Evolutionary conservation across 345 rosid species (phyloP), one percentile per base, ranked within the genome.

Genomic region (Salix purpurea): DNA sequence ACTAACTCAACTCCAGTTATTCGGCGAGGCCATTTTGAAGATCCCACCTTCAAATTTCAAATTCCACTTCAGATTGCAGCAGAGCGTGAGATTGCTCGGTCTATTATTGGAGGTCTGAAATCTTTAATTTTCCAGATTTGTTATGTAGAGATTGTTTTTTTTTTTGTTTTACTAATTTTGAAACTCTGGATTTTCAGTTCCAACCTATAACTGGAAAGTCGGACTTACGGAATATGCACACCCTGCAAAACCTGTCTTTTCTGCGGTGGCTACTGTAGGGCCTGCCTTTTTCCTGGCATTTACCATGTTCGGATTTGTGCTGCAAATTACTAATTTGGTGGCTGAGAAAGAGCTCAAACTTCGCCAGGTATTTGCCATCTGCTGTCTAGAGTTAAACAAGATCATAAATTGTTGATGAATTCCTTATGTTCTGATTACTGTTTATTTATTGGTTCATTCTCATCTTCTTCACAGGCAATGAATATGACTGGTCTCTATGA

Each of bases 321-420:
- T 95, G 71, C 97, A 95, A 69, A 88, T 93, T 4, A 86, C 93
- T 80, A 85, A 91, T 67, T 84, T 95, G 86, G 86, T 91, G 19
- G 70, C 87, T 26, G 99, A 93, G 90, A 95, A 89, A 82, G 99
- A 95, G 91, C 92, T 95, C 69, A 93, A 89, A 85, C 99, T 95
- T 83, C 97, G 99, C 6, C 97, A 95, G 97, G 98, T 91, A 61
- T 62, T 18, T 21, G 73, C 61, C 77, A 67, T 67, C 32, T 72
- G 67, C 34, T 44, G 14, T 67, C 21, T 74, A 28, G 58, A 36
- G 62, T 81, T 72, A 0, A 39, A 76, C 52, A 3, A 65, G 36
- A 69, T 48, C 50, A 72, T 39, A 16, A 30, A 32, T 46, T 74
- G 18, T 13, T 67, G 21, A 16, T 68, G 60, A 62, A 36, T 28